Base-by-base conservation (phyloP, 129 eudicot species). In the Ambrosia artemisiifolia region DNA sequence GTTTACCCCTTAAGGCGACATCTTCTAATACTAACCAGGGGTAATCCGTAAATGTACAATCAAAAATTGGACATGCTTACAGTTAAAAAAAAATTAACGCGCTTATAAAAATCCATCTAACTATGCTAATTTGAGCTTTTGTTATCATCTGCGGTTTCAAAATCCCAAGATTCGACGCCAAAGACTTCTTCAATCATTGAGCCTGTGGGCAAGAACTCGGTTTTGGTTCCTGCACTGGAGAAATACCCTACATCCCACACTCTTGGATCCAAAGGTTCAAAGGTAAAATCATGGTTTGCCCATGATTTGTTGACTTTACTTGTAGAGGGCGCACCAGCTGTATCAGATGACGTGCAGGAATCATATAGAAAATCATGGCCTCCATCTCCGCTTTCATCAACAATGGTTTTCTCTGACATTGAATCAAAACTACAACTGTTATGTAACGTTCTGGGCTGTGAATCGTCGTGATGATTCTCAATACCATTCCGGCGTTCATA, bases 131-230 rank as follows among this genome's bases (percentile, higher is more conserved):
- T 81, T 71, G 55, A 46, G 35, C 46, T 68, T 42, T 80, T 70
- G 75, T 44, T 34, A 63, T 57, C 79, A 16, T 74, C 67, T 11
- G 46, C 66, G 63, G n/a, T 64, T 38, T 72, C 80, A 51, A 60
- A 60, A 67, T 81, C 28, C 81, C 78, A 86, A 59, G 82, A 67
- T 48, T 78, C 89, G 13, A 56, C 85, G 62, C 89, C 89, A 77
- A 88, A 88, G 36, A 88, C 85, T 79, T 88, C 90, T 80, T 88
- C 89, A 55, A 88, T 88, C 91, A 88, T 82, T 71, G 81, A 76
- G 73, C 88, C 80, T 0, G 89, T 86, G 6, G 96, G 85, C 32
- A 86, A 70, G 54, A 88, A 83, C 53, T 86, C 96, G 16, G 64
- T 75, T 64, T 85, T 72, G 9, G 74, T 74, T 54, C 85, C 75